Percentiles rank a stretch among this genome's conserved stretches.
Conservation (phyloP, 352 stramenopile genomes). For the Phytophthora sojae region DNA sequence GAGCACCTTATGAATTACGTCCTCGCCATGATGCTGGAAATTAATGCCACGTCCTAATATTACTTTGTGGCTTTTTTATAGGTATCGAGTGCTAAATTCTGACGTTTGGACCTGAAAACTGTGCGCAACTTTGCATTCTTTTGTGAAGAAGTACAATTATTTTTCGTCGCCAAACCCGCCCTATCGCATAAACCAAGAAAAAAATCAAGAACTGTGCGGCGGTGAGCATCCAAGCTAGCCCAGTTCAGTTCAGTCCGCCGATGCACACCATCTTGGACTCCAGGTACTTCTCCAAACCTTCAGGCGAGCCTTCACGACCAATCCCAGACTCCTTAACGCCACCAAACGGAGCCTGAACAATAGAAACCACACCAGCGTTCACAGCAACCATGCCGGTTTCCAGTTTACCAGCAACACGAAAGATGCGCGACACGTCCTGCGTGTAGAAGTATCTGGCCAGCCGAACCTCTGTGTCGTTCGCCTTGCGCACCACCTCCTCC, state of each 20-base stretch:
- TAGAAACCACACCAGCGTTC: slow-evolving; percentile 89
- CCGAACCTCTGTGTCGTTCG: slow-evolving; percentile 91
- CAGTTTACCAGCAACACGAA: slow-evolving; percentile 77
- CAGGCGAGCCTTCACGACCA: slow-evolving; percentile 85
- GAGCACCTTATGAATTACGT: no score
- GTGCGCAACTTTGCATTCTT: no score
- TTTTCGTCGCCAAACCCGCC: no score
- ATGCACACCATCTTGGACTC: slow-evolving; percentile 89
- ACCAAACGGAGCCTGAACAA: slow-evolving; percentile 83
- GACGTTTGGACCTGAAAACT: no score
- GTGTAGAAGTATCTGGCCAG: slow-evolving; percentile 95
- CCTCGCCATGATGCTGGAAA: no score
- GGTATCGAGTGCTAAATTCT: no score
- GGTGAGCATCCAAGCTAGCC: neutral
- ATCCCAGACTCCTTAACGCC: slow-evolving; percentile 87
- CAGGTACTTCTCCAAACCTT: slow-evolving; percentile 87
- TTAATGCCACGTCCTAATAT: no score
- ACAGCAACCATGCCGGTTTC: slow-evolving; percentile 94
- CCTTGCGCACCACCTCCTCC: slow-evolving; percentile 92
- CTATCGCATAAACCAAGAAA: no score
- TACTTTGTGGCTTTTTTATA: no score
- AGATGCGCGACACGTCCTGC: slow-evolving; percentile 80
- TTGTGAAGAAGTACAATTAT: no score
- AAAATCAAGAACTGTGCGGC: no score
- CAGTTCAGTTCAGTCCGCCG: slow-evolving; percentile 14